Evolutionary conservation across 2,329 filamentous ascomycete genomes (phyloP).

Genomic region (Colletotrichum lini): DNA sequence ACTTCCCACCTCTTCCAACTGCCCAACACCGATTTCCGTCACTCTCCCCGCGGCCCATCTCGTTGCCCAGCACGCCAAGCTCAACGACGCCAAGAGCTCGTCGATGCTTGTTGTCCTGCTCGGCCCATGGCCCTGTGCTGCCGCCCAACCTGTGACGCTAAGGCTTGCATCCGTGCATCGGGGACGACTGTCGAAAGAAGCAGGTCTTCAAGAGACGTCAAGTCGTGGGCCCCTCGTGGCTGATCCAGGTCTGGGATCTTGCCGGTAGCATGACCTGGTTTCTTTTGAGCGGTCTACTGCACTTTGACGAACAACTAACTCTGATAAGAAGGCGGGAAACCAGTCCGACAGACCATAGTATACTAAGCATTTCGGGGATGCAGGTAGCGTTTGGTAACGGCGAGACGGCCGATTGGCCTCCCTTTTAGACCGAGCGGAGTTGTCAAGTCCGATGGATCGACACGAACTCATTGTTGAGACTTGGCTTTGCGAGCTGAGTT

Average conservation of each 20-base stretch:
- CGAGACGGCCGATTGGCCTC: no score
- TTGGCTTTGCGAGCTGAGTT: no score
- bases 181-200: slow-evolving; percentile 14
- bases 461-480: no score
- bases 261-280: background rate
- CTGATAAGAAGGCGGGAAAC: slow-evolving; percentile 10
- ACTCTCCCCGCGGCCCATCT: background rate
- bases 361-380: no score
- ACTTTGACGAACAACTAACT: background rate
- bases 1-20: background rate
- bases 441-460: no score
- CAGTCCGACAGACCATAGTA: background rate
- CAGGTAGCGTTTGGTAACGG: no score
- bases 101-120: background rate
- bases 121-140: background rate
- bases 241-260: background rate
- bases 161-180: slow-evolving; percentile 12
- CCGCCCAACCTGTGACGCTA: background rate
- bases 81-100: background rate
- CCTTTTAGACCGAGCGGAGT: no score
- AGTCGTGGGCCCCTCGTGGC: background rate
- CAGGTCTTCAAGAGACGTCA: background rate
- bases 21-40: background rate
- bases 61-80: slow-evolving; percentile 18
- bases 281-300: no score